Conservation (phyloP, 2,329 filamentous ascomycete genomes). For the Penicillium sp. region DNA sequence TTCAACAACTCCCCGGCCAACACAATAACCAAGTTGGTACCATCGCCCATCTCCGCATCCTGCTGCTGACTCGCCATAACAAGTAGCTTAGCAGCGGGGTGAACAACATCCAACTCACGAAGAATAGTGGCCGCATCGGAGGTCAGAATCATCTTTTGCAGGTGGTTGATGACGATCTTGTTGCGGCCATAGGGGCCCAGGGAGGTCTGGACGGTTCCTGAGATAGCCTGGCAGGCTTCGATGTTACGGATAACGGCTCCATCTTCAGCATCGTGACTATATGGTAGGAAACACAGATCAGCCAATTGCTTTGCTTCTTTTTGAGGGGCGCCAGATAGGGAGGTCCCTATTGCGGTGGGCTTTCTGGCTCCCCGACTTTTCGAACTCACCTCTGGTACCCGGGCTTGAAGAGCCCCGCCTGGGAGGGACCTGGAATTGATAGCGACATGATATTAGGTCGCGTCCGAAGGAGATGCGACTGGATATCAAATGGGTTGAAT, state of each 20-base stretch:
- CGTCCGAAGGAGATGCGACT: slow-evolving; percentile 21
- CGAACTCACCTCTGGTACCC: slow-evolving; percentile 80
- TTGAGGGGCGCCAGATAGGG: slow-evolving; percentile 19
- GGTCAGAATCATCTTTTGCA: slow-evolving; percentile 98
- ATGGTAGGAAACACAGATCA: slow-evolving; percentile 13
- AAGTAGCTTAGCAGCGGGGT: slow-evolving; percentile 91
- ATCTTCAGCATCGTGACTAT: slow-evolving; percentile 96
- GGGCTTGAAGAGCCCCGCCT: slow-evolving; percentile 85
- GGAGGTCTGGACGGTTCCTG: slow-evolving; percentile 91
- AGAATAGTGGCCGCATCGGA: slow-evolving; percentile 96
- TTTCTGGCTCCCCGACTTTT: slow-evolving; percentile 3
- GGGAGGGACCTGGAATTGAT: slow-evolving; percentile 87
- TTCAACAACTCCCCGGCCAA: slow-evolving; percentile 88
- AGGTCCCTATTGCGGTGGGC: slow-evolving; percentile 12
- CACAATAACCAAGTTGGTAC: slow-evolving; percentile 93
- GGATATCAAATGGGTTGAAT: slow-evolving; percentile 11
- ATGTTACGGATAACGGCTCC: slow-evolving; percentile 97
- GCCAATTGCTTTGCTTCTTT: slow-evolving; percentile 11
- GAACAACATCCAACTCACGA: slow-evolving; percentile 92
- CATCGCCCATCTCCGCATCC: slow-evolving; percentile 97
- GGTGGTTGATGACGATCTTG: slow-evolving; percentile 99
- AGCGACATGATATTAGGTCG: slow-evolving; percentile 61
- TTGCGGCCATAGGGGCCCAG: slow-evolving; percentile 95
- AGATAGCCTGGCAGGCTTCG: slow-evolving; percentile 92
- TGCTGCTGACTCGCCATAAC: slow-evolving; percentile 99